Evolutionary conservation across 345 rosid species (phyloP).

Genomic region (Sonneratia caseolaris): DNA sequence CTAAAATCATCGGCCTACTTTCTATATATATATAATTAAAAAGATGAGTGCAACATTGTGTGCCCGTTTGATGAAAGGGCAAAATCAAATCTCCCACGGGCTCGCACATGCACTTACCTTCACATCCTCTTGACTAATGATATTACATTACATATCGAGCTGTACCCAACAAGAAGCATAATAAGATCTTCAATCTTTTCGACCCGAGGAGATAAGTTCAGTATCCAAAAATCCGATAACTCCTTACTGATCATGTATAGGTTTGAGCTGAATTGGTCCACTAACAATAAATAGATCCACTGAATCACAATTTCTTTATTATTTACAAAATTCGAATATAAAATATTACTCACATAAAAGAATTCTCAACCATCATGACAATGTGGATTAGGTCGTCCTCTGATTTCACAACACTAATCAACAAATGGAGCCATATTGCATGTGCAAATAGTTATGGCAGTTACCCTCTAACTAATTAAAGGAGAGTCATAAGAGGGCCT

Average conservation of each 20-base stretch:
- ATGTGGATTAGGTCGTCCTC: neutral
- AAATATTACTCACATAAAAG: too few relatives aligned
- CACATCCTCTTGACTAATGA: neutral
- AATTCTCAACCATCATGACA: neutral
- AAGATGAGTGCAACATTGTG: neutral
- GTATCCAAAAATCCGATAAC: too few relatives aligned
- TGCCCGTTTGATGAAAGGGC: neutral
- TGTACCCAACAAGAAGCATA: too few relatives aligned
- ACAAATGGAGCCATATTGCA: slow-evolving; percentile 6
- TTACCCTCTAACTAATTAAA: slow-evolving; percentile 5
- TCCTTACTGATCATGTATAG: too few relatives aligned
- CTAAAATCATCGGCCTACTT: neutral
- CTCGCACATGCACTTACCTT: neutral
- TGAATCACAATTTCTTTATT: too few relatives aligned
- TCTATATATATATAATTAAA: neutral
- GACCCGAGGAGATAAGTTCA: too few relatives aligned
- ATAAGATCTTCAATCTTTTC: too few relatives aligned
- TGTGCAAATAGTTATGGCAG: slow-evolving; percentile 2
- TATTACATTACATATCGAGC: neutral
- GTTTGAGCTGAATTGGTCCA: too few relatives aligned
- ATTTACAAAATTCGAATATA: too few relatives aligned
- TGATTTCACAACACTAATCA: neutral
- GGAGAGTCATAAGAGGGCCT: neutral
- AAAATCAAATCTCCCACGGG: neutral
- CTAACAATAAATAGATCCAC: too few relatives aligned